Percentiles rank a stretch among this genome's conserved stretches.
These are phyloP conservation scores for Cladosporium oxysporum DNA, from an alignment of 2,329 filamentous ascomycete species.

Conservation along the genomic window DNA sequence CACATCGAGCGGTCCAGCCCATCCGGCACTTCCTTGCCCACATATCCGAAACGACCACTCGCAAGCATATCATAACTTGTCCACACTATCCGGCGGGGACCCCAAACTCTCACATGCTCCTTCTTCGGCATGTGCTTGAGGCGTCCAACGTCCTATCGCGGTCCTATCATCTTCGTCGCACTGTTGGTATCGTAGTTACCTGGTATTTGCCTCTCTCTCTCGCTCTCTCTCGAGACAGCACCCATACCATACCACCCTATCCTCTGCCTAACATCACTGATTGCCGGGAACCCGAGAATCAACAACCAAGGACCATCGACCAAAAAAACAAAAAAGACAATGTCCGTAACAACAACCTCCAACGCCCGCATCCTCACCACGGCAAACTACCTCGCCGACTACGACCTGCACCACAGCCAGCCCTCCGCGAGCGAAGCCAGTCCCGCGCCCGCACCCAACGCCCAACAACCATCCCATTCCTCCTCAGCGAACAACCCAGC, in stretches of 20 bases:
- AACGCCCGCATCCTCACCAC: slow-evolving; percentile 40
- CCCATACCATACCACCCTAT: no score
- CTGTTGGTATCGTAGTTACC: no score
- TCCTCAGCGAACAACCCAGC: slow-evolving; percentile 34
- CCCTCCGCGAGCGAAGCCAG: slow-evolving; percentile 29
- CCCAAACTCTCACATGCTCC: background rate
- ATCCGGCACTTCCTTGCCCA: background rate
- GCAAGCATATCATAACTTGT: background rate
- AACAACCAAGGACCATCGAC: no score
- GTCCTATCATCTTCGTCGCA: background rate
- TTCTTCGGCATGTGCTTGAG: background rate
- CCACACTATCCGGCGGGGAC: slow-evolving; percentile 4
- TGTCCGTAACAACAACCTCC: slow-evolving; percentile 49
- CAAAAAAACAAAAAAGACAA: slow-evolving; percentile 23
- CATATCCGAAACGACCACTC: background rate
- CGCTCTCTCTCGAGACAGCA: no score
- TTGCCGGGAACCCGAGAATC: no score
- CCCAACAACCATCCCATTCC: slow-evolving; percentile 28
- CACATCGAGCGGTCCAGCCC: slow-evolving; percentile 1
- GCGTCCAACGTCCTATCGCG: background rate
- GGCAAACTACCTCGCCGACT: slow-evolving; percentile 45
- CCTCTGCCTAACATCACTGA: background rate
- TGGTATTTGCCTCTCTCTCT: background rate
- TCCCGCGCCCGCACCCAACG: slow-evolving; percentile 35
- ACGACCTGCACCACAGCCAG: slow-evolving; percentile 47